Percentiles rank a stretch among this genome's conserved stretches.
phyloP scores from a whole-genome alignment of 2,329 filamentous ascomycete genomes.

The Colletotrichum australisinense region DNA sequence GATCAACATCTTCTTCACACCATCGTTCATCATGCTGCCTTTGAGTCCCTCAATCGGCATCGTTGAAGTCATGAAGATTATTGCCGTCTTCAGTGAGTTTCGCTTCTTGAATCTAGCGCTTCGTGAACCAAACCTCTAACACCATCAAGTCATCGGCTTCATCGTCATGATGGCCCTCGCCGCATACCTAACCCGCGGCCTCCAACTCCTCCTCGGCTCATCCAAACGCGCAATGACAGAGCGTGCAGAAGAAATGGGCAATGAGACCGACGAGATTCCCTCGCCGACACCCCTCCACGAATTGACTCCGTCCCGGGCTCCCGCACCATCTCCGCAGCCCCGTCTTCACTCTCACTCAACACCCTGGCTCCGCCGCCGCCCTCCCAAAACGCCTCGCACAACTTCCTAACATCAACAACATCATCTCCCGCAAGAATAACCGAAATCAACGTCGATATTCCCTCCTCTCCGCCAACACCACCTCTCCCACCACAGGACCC shows the following conservation, averaged over 20 bases:
- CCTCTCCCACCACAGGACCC: conserved; percentile 51
- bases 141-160: conserved; percentile 63
- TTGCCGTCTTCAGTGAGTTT: conserved; percentile 65
- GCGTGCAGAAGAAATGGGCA: conserved; percentile 62
- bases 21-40: conserved; percentile 69
- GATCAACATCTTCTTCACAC: conserved; percentile 70
- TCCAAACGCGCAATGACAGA: conserved; percentile 64
- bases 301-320: conserved; percentile 38
- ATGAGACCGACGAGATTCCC: conserved; percentile 58
- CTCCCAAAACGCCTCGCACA: conserved; percentile 37
- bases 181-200: conserved; percentile 64
- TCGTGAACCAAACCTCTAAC: neutral
- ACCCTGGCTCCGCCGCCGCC: conserved; percentile 33
- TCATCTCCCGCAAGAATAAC: neutral
- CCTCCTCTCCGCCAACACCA: neutral
- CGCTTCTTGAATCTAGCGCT: accelerated
- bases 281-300: conserved; percentile 42
- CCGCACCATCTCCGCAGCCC: conserved; percentile 33
- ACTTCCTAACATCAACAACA: conserved; percentile 39
- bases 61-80: conserved; percentile 68
- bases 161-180: conserved; percentile 62
- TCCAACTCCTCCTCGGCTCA: conserved; percentile 63
- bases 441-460: neutral
- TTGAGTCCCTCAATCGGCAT: conserved; percentile 65
- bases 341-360: conserved; percentile 37